phyloP scores from a whole-genome alignment of 768 basidiomycete genomes.

The Russula sp. region DNA sequence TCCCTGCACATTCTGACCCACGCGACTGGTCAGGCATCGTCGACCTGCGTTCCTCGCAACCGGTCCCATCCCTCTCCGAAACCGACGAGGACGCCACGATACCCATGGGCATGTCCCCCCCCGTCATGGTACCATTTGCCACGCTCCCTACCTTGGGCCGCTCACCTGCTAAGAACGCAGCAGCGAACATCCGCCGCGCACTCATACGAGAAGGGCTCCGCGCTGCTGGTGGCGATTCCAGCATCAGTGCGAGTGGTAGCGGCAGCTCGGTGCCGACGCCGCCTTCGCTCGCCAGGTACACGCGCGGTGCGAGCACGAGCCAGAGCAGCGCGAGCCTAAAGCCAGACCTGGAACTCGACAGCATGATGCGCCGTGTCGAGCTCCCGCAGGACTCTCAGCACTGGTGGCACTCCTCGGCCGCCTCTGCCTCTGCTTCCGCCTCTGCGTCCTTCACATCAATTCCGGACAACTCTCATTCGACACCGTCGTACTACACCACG shows the following conservation, averaged over 20 bases:
- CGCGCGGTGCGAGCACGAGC: slow-evolving; percentile 34
- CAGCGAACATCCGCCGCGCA: slow-evolving; percentile 59
- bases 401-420: slow-evolving; percentile 3
- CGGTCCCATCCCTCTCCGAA: slow-evolving; percentile 31
- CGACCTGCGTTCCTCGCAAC: slow-evolving; percentile 48
- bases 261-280: slow-evolving; percentile 55
- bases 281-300: slow-evolving; percentile 66
- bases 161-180: slow-evolving; percentile 71
- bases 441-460: slow-evolving; percentile 1
- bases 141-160: slow-evolving; percentile 39
- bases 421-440: neutral
- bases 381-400: slow-evolving; percentile 26
- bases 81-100: slow-evolving; percentile 43
- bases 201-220: slow-evolving; percentile 42
- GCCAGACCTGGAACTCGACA: slow-evolving; percentile 57
- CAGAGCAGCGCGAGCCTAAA: slow-evolving; percentile 11
- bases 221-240: slow-evolving; percentile 42
- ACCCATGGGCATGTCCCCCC: slow-evolving; percentile 55
- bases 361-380: slow-evolving; percentile 61
- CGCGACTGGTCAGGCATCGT: slow-evolving; percentile 68
- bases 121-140: slow-evolving; percentile 37
- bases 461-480: neutral
- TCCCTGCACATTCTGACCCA: slow-evolving; percentile 46
- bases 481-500: slow-evolving; percentile 16
- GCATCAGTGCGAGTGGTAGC: slow-evolving; percentile 36